Conservation (phyloP, 2,329 filamentous ascomycete genomes). For the Neofusicoccum laricinum region DNA sequence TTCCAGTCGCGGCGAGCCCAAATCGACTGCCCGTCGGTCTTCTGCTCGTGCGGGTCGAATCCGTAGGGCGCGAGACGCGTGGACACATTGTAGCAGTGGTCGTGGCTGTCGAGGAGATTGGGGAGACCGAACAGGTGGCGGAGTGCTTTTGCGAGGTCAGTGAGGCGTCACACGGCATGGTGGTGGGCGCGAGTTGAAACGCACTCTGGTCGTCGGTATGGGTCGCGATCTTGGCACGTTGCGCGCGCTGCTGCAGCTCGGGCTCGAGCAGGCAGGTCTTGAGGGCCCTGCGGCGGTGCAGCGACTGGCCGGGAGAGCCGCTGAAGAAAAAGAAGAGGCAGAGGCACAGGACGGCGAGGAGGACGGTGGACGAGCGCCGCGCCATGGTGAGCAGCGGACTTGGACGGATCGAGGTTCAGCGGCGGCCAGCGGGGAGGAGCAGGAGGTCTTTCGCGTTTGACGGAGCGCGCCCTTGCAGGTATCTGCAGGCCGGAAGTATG, state of each 20-base stretch:
- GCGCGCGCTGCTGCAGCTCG: constrained; percentile 7
- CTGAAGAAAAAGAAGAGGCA: constrained; percentile 4
- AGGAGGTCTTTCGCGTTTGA: neutral
- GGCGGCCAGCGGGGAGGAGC: neutral
- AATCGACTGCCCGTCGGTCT: neutral
- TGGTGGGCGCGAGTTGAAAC: neutral
- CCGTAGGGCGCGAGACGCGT: constrained; percentile 10
- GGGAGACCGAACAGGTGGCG: constrained; percentile 14
- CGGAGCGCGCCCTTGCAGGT: constrained; percentile 9
- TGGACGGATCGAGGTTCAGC: neutral
- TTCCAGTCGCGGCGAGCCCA: constrained; percentile 56
- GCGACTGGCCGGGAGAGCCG: neutral
- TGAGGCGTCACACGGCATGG: neutral
- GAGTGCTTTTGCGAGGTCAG: neutral
- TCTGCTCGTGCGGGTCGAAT: neutral
- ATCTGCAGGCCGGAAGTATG: neutral
- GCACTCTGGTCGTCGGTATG: constrained; percentile 3
- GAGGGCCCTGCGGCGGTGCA: neutral
- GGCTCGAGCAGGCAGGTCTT: constrained; percentile 9
- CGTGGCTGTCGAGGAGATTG: constrained; percentile 6
- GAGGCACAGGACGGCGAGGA: constrained; percentile 2
- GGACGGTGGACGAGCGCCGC: constrained; percentile 1
- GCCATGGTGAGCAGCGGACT: constrained; percentile 9
- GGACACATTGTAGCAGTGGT: constrained; percentile 13
- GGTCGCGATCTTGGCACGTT: constrained; percentile 8